Conservation (phyloP, 192 early-diverging fungal species). For the Chytriomyces confervae region DNA sequence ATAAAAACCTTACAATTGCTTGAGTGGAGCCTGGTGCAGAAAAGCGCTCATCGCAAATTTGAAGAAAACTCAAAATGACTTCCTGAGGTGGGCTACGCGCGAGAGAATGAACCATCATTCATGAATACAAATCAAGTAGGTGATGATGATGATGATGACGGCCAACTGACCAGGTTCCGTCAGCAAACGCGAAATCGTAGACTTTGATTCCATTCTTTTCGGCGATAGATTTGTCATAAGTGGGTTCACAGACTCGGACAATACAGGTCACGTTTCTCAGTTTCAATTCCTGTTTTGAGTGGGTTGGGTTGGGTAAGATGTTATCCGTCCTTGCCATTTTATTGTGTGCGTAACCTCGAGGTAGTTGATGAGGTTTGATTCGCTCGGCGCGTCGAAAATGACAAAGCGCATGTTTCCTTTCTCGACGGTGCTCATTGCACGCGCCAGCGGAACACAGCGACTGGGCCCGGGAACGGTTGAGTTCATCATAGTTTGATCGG, state of each 20-base stretch:
- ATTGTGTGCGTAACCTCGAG: conserved; percentile 45
- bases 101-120: conserved; percentile 20
- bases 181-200: conserved; percentile 90
- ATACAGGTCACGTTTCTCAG: conserved; percentile 80
- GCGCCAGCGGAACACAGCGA: conserved; percentile 50
- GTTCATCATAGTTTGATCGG: neutral
- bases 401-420: conserved; percentile 76
- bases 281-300: conserved; percentile 60
- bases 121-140: conserved; percentile 45
- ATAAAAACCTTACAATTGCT: conserved; percentile 32
- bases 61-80: conserved; percentile 61
- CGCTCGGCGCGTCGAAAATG: conserved; percentile 92
- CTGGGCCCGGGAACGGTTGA: conserved; percentile 2
- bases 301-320: neutral
- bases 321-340: neutral
- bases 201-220: conserved; percentile 70
- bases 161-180: conserved; percentile 72
- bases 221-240: conserved; percentile 71
- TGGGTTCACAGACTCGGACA: conserved; percentile 90
- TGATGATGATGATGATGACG: neutral
- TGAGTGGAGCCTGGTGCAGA: conserved; percentile 38
- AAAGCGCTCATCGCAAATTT: conserved; percentile 65
- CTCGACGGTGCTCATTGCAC: conserved; percentile 71
- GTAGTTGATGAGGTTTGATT: conserved; percentile 77
- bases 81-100: conserved; percentile 48